Evolutionary conservation across 2,329 filamentous ascomycete species (phyloP).

Genomic region (Alternaria gaisen): DNA sequence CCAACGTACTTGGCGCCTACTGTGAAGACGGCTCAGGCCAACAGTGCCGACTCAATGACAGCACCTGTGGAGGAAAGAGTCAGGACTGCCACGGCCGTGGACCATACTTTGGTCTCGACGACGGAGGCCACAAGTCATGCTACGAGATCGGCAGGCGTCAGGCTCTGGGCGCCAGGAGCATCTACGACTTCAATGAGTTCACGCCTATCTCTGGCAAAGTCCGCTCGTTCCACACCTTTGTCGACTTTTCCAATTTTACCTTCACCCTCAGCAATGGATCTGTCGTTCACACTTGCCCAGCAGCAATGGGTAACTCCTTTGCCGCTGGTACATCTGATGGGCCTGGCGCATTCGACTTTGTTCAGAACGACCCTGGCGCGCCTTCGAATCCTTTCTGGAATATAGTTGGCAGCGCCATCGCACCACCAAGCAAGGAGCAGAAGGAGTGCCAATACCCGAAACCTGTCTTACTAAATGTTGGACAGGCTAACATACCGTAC

Average conservation of each 20-base stretch:
- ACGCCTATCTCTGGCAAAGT: constrained; percentile 70
- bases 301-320: constrained; percentile 90
- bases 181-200: constrained; percentile 63
- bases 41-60: constrained; percentile 79
- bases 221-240: constrained; percentile 84
- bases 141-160: constrained; percentile 81
- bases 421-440: constrained; percentile 74
- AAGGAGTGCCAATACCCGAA: constrained; percentile 80
- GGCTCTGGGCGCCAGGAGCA: constrained; percentile 65
- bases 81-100: constrained; percentile 78
- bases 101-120: constrained; percentile 71
- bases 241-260: constrained; percentile 78
- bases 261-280: constrained; percentile 79
- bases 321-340: constrained; percentile 93
- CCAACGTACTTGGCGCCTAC: constrained; percentile 86
- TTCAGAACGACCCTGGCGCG: constrained; percentile 80
- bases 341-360: constrained; percentile 91
- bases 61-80: constrained; percentile 79
- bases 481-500: constrained; percentile 80
- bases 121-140: constrained; percentile 72
- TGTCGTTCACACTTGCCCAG: constrained; percentile 78
- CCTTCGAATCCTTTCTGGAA: constrained; percentile 84
- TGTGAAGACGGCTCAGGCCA: constrained; percentile 81
- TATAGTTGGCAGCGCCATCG: constrained; percentile 76
- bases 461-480: constrained; percentile 87